A percentile compares a stretch with the other conserved stretches of the same genome.
These are phyloP conservation scores for Pharus latifolius DNA, from an alignment of 176 grass and related monocot species.

Conservation along the genomic window DNA sequence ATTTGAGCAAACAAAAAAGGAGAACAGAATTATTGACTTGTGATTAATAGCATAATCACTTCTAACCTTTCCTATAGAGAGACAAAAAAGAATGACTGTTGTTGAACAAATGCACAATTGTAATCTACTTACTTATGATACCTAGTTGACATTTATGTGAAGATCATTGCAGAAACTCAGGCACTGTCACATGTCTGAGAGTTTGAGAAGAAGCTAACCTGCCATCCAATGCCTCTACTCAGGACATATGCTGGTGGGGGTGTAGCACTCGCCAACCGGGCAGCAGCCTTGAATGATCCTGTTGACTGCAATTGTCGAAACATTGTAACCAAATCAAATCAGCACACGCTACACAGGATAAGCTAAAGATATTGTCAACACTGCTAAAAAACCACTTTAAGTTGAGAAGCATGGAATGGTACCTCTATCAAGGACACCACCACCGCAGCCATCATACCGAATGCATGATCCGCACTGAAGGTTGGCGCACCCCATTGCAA, in stretches of 20 bases:
- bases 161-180: not conserved
- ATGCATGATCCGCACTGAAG: constrained; percentile 63
- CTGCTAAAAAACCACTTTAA: not conserved
- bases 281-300: constrained; percentile 62
- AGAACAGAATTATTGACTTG: not conserved
- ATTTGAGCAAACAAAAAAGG: not conserved
- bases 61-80: too few relatives aligned
- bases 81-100: too few relatives aligned
- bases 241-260: constrained; percentile 74
- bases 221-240: constrained; percentile 81
- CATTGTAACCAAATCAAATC: not conserved
- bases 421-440: constrained; percentile 77
- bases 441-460: constrained; percentile 85
- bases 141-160: too few relatives aligned
- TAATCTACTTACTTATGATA: too few relatives aligned
- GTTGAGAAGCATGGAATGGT: not conserved
- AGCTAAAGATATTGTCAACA: not conserved
- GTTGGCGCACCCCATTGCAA: constrained; percentile 78
- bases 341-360: not conserved
- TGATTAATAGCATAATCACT: not conserved
- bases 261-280: constrained; percentile 69
- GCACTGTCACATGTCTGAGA: not conserved
- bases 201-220: constrained; percentile 24
- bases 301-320: constrained; percentile 45
- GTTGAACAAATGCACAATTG: too few relatives aligned